Evolutionary conservation across 2,329 filamentous ascomycete species (phyloP), one percentile per base, ranked within the genome.

Genomic region (Aspergillus tubingensis): DNA sequence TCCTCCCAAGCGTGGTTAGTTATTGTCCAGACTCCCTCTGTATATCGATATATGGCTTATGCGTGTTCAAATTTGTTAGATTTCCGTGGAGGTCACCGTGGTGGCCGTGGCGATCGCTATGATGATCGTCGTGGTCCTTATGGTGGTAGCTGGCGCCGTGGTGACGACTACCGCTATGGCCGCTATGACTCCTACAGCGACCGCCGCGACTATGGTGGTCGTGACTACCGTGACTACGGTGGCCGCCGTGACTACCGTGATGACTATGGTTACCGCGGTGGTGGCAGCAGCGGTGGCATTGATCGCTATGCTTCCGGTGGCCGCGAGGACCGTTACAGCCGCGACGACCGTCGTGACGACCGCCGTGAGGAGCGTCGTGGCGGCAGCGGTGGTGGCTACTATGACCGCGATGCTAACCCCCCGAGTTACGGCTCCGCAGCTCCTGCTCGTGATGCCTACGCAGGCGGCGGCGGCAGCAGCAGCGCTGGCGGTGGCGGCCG

Each of bases 1-100:
- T 55, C 95, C 95, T 64, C 95, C 95, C 66, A 99, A 99, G 88
- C 87, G 95, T 84, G 93, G 93, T 95, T 82, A 83, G 90, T 81
- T 49, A 39, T 21, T 49, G 39, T 21, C 55, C 8, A 13, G 17
- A 30, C 8, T 32, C 52, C 15, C 13, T 21, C 27, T 8, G 39
- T 54, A 17, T 50, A 36, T 10, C 13, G 39, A 38, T 11, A 19
- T 8, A 41, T 10, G 23, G 38, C 47, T 57, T 13, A 61, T 48
- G 32, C 21, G 41, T 44, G 48, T 36, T 25, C 21, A 54, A 55
- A 58, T 10, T 57, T 39, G 11, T 65, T 67, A 74, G 70, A 70
- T 62, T 72, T 62, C 58, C 77, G 82, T 83, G 67, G 79, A 52
- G 59, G 59, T 64, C 62, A 80, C 64, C 74, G 77, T 70, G 76